Conservation (phyloP, 345 rosid species). For the Conringia planisiliqua region DNA sequence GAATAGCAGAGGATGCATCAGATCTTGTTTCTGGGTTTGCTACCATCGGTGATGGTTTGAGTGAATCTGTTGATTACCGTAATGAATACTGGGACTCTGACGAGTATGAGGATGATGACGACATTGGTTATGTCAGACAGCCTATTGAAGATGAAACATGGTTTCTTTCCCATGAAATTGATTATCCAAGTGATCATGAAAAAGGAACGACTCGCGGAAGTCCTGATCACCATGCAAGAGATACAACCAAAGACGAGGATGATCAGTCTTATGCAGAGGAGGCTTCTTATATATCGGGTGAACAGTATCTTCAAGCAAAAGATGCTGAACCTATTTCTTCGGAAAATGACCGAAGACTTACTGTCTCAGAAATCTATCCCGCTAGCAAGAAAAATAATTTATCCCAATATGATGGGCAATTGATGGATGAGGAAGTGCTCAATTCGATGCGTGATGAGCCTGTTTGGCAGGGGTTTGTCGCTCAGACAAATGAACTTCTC, state of each 20-base stretch:
- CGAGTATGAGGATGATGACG: constrained; percentile 96
- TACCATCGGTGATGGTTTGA: constrained; percentile 90
- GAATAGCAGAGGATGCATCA: constrained; percentile 93
- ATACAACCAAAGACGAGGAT: constrained; percentile 75
- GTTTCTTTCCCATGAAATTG: constrained; percentile 99
- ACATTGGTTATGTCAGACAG: constrained; percentile 95
- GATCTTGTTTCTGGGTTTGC: constrained; percentile 99
- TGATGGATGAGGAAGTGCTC: constrained; percentile 85
- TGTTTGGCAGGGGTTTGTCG: constrained; percentile 96
- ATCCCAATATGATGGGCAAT: constrained; percentile 72
- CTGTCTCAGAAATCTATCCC: constrained; percentile 62
- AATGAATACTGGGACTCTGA: constrained; percentile 99
- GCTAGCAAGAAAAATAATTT: constrained; percentile 59
- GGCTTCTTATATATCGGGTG: constrained; percentile 93
- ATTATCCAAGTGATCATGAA: constrained; percentile 97
- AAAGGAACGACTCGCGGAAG: constrained; percentile 81
- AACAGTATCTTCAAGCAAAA: constrained; percentile 66
- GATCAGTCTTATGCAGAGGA: constrained; percentile 94
- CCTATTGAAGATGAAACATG: constrained; percentile 98
- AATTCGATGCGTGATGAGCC: constrained; percentile 78
- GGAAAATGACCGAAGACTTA: constrained; percentile 73
- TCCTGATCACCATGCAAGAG: constrained; percentile 77
- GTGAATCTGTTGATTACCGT: constrained; percentile 87
- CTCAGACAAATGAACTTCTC: constrained; percentile 71
- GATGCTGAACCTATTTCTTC: constrained; percentile 59